These are phyloP conservation scores for Neopestalotiopsis sp. DNA, from an alignment of 2,329 filamentous ascomycete species.

Conservation along the genomic window DNA sequence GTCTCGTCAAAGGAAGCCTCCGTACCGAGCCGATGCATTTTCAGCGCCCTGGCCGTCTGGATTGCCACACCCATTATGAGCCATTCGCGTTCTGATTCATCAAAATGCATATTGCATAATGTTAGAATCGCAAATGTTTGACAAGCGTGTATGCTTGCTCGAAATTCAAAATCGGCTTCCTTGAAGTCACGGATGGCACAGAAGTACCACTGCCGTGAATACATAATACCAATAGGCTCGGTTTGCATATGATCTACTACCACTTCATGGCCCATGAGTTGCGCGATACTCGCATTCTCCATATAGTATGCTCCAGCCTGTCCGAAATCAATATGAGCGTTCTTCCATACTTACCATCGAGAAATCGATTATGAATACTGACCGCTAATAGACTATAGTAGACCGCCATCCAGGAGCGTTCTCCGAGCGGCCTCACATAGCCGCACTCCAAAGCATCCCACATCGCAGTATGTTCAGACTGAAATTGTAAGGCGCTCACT, in stretches of 20 bases:
- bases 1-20: neutral
- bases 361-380: neutral
- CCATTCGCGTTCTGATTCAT: neutral
- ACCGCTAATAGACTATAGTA: neutral
- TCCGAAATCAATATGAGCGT: neutral
- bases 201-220: neutral
- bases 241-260: accelerated
- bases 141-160: neutral
- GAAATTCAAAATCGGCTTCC: neutral
- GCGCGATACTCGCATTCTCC: neutral
- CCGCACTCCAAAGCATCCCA: neutral
- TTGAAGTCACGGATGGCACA: neutral
- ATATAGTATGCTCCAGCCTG: neutral
- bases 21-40: neutral
- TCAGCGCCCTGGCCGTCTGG: neutral
- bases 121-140: neutral
- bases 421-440: neutral
- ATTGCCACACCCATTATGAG: neutral
- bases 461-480: neutral
- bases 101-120: neutral
- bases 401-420: neutral
- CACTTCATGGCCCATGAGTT: neutral
- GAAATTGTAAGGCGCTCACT: neutral
- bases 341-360: neutral
- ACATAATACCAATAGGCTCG: neutral